These are phyloP conservation scores for Scutellaria galericulata DNA, from an alignment of 257 asterid genomes.

Conservation along the genomic window DNA sequence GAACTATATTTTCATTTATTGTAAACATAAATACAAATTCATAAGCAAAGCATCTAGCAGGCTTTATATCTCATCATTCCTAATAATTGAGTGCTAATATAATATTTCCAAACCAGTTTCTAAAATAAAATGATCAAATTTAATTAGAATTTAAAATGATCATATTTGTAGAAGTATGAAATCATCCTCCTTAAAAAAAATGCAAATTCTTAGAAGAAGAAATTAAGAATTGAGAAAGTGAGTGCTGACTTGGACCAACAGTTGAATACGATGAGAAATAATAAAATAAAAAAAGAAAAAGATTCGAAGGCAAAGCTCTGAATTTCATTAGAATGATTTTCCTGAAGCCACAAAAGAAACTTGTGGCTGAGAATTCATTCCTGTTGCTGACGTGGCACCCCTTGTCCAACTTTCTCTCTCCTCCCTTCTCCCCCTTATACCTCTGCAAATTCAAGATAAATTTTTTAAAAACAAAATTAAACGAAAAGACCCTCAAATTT, in stretches of 20 bases:
- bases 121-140: no score
- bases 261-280: not conserved
- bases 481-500: conserved; percentile 22
- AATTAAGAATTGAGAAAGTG: not conserved
- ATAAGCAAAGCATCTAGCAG: no score
- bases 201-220: not conserved
- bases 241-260: conserved; percentile 8
- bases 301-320: conserved; percentile 18
- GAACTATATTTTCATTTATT: no score
- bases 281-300: conserved; percentile 22
- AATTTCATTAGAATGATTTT: conserved; percentile 50
- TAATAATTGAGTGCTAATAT: no score
- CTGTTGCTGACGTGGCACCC: conserved; percentile 55
- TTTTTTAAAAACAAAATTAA: not conserved
- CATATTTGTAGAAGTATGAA: no score
- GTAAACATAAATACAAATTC: no score
- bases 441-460: conserved; percentile 32
- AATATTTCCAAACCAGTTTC: no score
- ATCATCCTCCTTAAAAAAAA: no score
- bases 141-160: no score
- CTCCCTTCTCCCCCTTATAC: conserved; percentile 35
- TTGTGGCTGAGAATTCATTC: conserved; percentile 71
- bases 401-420: conserved; percentile 41
- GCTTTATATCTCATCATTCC: no score
- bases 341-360: conserved; percentile 67